Evolutionary conservation across 2,329 filamentous ascomycete genomes (phyloP), one percentile per base, ranked within the genome.

Genomic region (Botrytis cinerea): DNA sequence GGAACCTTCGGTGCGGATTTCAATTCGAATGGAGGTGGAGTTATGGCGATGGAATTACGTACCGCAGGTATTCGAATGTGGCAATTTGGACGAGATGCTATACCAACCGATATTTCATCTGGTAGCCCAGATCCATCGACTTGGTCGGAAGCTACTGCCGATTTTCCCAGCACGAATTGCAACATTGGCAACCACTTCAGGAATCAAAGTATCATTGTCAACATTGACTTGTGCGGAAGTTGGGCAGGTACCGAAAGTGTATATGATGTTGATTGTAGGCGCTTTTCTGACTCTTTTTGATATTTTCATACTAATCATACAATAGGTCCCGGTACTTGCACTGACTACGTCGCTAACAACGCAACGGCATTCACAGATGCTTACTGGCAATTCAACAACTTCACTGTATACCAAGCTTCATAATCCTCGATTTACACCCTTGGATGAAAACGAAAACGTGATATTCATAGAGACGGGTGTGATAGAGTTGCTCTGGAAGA

Each of bases 141-240:
- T 0, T 89, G 86, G 81, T 83, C 83, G 4, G 83, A 78, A 16
- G 85, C 86, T 0, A 83, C 83, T 74, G 84, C 84, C 1, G 79
- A 84, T 73, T 84, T 86, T 70, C 87, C 87, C 32, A 85, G 84
- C 71, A 87, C 85, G 72, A 75, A 81, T 32, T 98, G 95, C 83
- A 84, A 95, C 78, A 92, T 97, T 75, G 84, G 89, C 73, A 79
- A 82, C 1, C 87, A 91, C 82, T 97, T 98, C 84, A 84, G 84
- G 74, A 84, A 92, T 75, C 88, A 97, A 84, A 88, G 91, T 79
- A 90, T 98, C 77, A 89, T 95, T 78, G 91, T 95, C 81, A 90
- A 95, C 83, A 96, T 91, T 4, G 92, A 92, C 48, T 92, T 97
- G 80, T 98, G 95, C 83, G 95, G 95, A 40, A 89, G 91, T 80